Base-by-base conservation (phyloP, 257 asterid genomes). In the Solanum tarapatanum region DNA sequence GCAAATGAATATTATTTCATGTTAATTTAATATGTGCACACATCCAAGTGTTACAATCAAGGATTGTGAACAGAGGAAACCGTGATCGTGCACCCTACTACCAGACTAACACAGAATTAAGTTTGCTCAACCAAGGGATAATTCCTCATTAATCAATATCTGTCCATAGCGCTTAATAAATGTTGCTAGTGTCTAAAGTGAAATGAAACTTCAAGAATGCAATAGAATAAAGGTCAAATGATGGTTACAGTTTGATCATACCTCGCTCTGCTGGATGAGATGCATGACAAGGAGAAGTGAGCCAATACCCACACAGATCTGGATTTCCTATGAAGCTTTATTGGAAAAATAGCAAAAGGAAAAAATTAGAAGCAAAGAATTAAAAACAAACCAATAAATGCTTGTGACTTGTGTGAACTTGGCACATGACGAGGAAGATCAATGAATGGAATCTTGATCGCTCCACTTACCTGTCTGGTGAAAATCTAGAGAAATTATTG, bases 401-500 rank as follows among this genome's bases (percentile, higher is more conserved):
- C 5, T 48, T 26, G 23, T 48, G 10, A 80, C 85, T 80, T 7
- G 26, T 13, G 60, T n/a, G 14, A 41, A 76, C 83, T 76, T 39
- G 45, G 24, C 32, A 37, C 33, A 2, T 28, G 28, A 7, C 23
- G 58, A 11, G 41, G n/a, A 5, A 2, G 2, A 19, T 58, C 48
- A 80, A 73, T 19, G 11, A 7, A 21, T n/a, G 36, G 37, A 39
- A 77, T 36, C 45, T 26, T 80, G 5, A 45, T 86, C 3, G 33
- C 19, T 70, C 68, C 55, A 74, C 45, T 1, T 28, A 93, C 98
- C 99, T 93, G 70, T 96, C 98, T 0, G 99, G 96, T 26, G 94
- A 88, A 91, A 97, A 97, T 83, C 98, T 91, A 1, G 99, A 94
- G 91, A 97, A 97, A 89, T 97, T 97, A 74, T 95, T 96, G 89